Evolutionary conservation across 257 asterid species (phyloP).

Genomic region (Thymus mandschuricus): DNA sequence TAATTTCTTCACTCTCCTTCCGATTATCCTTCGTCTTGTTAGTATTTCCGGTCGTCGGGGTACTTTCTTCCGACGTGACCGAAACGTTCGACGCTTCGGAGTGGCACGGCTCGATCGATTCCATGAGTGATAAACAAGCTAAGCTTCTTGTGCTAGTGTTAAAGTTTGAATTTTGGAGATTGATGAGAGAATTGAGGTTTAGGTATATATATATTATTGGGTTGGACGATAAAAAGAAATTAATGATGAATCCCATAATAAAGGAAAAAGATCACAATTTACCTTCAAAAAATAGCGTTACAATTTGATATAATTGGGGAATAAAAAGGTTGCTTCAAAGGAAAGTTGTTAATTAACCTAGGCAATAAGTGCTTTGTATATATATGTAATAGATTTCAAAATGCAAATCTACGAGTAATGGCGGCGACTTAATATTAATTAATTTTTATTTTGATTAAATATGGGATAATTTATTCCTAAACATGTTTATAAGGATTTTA

Average conservation of each 20-base stretch:
- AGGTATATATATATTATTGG: not conserved
- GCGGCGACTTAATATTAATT: slow-evolving; percentile 13
- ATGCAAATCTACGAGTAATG: slow-evolving; percentile 27
- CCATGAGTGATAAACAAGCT: slow-evolving; percentile 29
- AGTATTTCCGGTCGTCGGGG: not conserved
- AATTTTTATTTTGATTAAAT: not conserved
- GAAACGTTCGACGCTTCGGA: slow-evolving; percentile 57
- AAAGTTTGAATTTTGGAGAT: slow-evolving; percentile 23
- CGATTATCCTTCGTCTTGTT: not conserved
- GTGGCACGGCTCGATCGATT: slow-evolving; percentile 37
- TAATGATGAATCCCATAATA: slow-evolving; percentile 43
- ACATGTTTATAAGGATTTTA: slow-evolving; percentile 4
- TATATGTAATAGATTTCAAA: slow-evolving; percentile 36
- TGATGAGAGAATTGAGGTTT: slow-evolving; percentile 1
- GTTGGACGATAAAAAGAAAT: slow-evolving; percentile 31
- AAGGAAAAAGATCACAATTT: slow-evolving; percentile 48
- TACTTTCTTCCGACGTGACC: slow-evolving; percentile 43
- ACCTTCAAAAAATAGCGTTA: slow-evolving; percentile 43
- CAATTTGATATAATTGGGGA: slow-evolving; percentile 28
- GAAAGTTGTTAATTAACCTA: slow-evolving; percentile 37
- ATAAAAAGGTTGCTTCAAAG: slow-evolving; percentile 12
- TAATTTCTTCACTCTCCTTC: slow-evolving; percentile 26
- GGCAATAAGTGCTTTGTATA: slow-evolving; percentile 35
- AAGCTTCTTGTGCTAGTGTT: not conserved
- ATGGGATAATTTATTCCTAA: slow-evolving; percentile 12